These are phyloP conservation scores for Boletus fagicola DNA, from an alignment of 768 basidiomycete genomes.

Conservation along the genomic window DNA sequence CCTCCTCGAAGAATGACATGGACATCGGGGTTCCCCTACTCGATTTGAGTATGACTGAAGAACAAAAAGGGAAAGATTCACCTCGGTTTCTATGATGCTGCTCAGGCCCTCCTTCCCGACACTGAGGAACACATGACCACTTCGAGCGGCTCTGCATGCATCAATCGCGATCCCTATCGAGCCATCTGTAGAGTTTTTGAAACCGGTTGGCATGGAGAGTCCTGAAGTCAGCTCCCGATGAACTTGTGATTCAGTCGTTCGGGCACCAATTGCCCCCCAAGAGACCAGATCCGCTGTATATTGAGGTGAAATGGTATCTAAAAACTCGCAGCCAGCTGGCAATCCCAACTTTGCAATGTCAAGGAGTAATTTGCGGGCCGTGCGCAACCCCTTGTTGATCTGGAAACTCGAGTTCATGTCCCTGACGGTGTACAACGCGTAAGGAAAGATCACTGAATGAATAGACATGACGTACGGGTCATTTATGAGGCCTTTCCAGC, in stretches of 20 bases:
- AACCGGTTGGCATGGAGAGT: conserved; percentile 94
- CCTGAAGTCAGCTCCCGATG: conserved; percentile 86
- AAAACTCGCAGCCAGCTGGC: conserved; percentile 95
- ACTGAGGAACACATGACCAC: conserved; percentile 92
- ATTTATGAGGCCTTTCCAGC: conserved; percentile 99
- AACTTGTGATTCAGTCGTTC: conserved; percentile 91
- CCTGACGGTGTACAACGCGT: conserved; percentile 6
- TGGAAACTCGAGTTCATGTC: conserved; percentile 91
- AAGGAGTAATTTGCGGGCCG: conserved; percentile 81
- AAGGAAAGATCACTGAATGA: background rate
- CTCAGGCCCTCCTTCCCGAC: conserved; percentile 96
- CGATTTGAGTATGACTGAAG: conserved; percentile 3
- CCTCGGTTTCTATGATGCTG: conserved; percentile 93
- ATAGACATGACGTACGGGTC: conserved; percentile 56
- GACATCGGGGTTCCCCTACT: conserved; percentile 83
- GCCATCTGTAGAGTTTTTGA: conserved; percentile 99
- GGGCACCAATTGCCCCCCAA: conserved; percentile 96
- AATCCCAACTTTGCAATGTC: conserved; percentile 89
- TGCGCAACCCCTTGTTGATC: conserved; percentile 93
- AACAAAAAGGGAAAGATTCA: conserved; percentile 26
- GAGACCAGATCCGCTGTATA: conserved; percentile 92
- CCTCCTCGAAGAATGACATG: conserved; percentile 96
- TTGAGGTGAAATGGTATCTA: conserved; percentile 76
- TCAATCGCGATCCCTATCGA: conserved; percentile 89
- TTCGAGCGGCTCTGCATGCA: conserved; percentile 88